A percentile compares a stretch with the other conserved stretches of the same genome.
Conservation (phyloP, 2,329 filamentous ascomycete species). For the Ophiosphaerella narmari region DNA sequence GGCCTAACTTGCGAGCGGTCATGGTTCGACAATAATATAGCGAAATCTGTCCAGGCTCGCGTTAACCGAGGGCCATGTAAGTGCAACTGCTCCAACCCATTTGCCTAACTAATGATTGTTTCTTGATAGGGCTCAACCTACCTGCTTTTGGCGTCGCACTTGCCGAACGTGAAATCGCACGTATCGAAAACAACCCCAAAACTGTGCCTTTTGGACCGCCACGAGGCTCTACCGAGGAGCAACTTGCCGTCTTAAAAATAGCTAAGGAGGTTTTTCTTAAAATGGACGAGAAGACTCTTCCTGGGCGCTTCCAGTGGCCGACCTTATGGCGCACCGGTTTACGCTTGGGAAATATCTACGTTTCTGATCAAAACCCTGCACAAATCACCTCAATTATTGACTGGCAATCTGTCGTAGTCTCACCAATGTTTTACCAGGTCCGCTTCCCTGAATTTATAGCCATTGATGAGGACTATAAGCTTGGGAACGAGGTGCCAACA, state of each 20-base stretch:
- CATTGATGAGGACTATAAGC: conserved; percentile 16
- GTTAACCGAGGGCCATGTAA: too few relatives aligned
- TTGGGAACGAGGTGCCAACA: conserved; percentile 5
- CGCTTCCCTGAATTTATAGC: conserved; percentile 21
- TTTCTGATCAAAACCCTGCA: conserved; percentile 20
- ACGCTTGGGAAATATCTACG: conserved; percentile 45
- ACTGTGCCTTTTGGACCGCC: too few relatives aligned
- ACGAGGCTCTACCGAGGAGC: too few relatives aligned
- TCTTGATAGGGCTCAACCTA: too few relatives aligned
- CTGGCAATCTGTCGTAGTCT: conserved; percentile 30
- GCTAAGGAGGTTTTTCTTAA: conserved; percentile 15
- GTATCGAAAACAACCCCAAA: too few relatives aligned
- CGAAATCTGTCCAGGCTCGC: too few relatives aligned
- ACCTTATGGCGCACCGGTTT: conserved; percentile 42
- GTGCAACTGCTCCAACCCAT: too few relatives aligned
- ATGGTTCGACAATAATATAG: too few relatives aligned
- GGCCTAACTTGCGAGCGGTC: conserved; percentile 8
- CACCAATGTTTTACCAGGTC: conserved; percentile 19
- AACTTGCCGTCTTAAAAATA: conserved; percentile 9
- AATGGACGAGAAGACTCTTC: conserved; percentile 7
- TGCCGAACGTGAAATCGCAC: too few relatives aligned
- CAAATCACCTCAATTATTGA: conserved; percentile 27
- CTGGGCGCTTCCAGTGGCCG: conserved; percentile 5
- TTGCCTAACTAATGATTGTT: too few relatives aligned
- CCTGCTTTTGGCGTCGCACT: too few relatives aligned